Evolutionary conservation across 495 filamentous ascomycete genomes (phyloP), one percentile per base, ranked within the genome.

Genomic region (Aspergillus diversus): DNA sequence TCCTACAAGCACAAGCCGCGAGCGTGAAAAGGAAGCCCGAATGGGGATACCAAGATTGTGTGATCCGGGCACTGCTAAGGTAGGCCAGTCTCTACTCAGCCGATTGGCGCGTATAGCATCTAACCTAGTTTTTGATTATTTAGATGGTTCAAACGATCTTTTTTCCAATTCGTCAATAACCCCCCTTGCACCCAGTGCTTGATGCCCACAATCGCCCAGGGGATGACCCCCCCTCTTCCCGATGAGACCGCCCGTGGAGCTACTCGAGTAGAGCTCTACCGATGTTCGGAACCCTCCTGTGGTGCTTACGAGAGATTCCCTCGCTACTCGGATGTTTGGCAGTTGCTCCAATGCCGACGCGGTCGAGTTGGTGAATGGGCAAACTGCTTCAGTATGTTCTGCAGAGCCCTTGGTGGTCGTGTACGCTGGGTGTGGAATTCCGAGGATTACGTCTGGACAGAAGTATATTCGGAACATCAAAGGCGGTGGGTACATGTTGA

Each of bases 31-130:
- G 88, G 53, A 90, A 89, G 68, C 86, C 94, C 15, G 91, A 95
- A 83, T 99, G 96, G 96, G 93, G 92, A 13, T 97, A 97, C 70
- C 96, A 98, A 75, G 95, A 99, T 79, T 99, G 94, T 79, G 91
- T 97, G 34, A 89, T 99, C 66, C 87, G 90, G 68, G 91, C 95
- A 62, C 80, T 99, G 62, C 77, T 97, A 61, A 93, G 87, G 92
- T 79, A 66, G 59, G 73, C 75, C 58, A 13, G 17, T 5, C 3
- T 42, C 43, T 53, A 37, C 46, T 21, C 15, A 17, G 57, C 43
- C 17, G 17, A 39, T 62, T 61, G 43, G 59, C 60, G 55, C 21
- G 27, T 46, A 37, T 53, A 34, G 35, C 58, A 49, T 51, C 58
- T 60, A 55, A 61, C 27, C 15, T 8, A 9, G 7, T 3, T 9